A percentile compares a stretch with the other conserved stretches of the same genome.
Conservation (phyloP, 2,329 filamentous ascomycete genomes). For the Diaporthe sp. region DNA sequence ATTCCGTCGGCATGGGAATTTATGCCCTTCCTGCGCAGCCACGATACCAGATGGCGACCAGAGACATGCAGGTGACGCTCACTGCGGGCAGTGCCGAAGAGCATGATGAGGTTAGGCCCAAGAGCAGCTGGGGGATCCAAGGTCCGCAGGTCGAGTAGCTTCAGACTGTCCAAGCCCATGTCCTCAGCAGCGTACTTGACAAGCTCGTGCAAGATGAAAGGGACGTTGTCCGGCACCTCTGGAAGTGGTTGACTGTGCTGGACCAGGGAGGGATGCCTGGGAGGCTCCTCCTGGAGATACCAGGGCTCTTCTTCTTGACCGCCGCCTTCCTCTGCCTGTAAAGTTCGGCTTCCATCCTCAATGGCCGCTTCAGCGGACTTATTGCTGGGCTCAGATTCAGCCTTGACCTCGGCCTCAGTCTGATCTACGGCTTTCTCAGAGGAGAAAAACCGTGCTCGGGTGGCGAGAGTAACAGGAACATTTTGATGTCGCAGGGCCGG, state of each 20-base stretch:
- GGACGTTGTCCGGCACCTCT: slow-evolving; percentile 75
- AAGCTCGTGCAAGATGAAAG: slow-evolving; percentile 78
- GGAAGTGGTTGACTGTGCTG: slow-evolving; percentile 63
- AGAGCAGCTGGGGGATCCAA: slow-evolving; percentile 90
- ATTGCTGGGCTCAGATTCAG: not conserved
- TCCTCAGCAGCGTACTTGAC: slow-evolving; percentile 86
- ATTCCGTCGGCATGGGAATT: slow-evolving; percentile 87
- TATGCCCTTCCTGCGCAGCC: slow-evolving; percentile 82
- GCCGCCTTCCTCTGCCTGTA: slow-evolving; percentile 28
- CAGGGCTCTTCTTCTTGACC: slow-evolving; percentile 63
- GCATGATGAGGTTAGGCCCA: slow-evolving; percentile 90
- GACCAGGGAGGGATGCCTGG: slow-evolving; percentile 64
- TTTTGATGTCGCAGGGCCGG: slow-evolving; percentile 11
- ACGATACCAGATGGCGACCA: slow-evolving; percentile 89
- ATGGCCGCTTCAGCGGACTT: slow-evolving; percentile 27
- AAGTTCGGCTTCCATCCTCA: slow-evolving; percentile 13
- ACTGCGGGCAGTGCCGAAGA: slow-evolving; percentile 90
- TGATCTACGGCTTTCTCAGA: slow-evolving; percentile 39
- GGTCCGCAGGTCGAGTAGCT: slow-evolving; percentile 84
- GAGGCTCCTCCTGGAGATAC: slow-evolving; percentile 85
- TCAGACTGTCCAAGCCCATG: slow-evolving; percentile 86
- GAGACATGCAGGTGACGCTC: slow-evolving; percentile 95
- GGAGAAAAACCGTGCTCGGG: slow-evolving; percentile 26
- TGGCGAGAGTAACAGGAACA: not conserved
- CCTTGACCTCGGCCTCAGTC: slow-evolving; percentile 3